A percentile compares a stretch with the other conserved stretches of the same genome.
phyloP scores from a whole-genome alignment of 1,284 basidiomycete genomes.

The Austroboletus novae-zelandiae region DNA sequence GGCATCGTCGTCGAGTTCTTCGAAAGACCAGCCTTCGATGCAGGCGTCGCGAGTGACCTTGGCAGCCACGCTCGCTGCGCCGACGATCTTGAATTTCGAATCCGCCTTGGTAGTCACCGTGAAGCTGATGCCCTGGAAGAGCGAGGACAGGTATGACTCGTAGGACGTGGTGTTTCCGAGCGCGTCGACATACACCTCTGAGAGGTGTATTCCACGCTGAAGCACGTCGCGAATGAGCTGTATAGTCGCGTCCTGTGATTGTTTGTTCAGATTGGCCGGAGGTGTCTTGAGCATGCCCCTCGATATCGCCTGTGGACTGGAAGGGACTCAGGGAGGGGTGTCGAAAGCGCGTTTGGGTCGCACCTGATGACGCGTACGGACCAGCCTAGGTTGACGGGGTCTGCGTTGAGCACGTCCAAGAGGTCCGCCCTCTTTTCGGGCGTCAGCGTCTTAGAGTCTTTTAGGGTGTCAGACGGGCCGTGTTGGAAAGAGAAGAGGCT shows the following conservation, averaged over 20 bases:
- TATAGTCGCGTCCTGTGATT: conserved; percentile 91
- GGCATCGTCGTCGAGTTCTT: conserved; percentile 44
- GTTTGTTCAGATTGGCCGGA: conserved; percentile 88
- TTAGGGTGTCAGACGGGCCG: not conserved
- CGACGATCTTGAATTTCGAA: conserved; percentile 93
- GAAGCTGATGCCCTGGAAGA: conserved; percentile 84
- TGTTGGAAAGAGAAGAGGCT: conserved; percentile 1
- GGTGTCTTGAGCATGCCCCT: conserved; percentile 85
- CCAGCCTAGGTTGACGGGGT: conserved; percentile 74
- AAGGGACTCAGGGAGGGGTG: conserved; percentile 9
- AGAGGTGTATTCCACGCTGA: conserved; percentile 76
- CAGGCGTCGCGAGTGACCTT: conserved; percentile 95
- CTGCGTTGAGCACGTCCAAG: conserved; percentile 60
- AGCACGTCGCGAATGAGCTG: conserved; percentile 84
- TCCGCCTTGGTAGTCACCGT: conserved; percentile 94
- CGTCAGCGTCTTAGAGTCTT: conserved; percentile 91
- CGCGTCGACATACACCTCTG: conserved; percentile 96
- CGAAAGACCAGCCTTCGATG: conserved; percentile 82
- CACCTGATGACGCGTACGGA: conserved; percentile 80
- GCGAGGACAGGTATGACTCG: conserved; percentile 71
- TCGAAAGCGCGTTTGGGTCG: not conserved
- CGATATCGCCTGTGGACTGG: conserved; percentile 88
- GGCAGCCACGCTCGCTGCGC: conserved; percentile 94
- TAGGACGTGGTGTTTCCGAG: conserved; percentile 88
- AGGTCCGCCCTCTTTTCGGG: conserved; percentile 67